phyloP scores from a whole-genome alignment of 208 protist species.

The Leishmania guyanensis region DNA sequence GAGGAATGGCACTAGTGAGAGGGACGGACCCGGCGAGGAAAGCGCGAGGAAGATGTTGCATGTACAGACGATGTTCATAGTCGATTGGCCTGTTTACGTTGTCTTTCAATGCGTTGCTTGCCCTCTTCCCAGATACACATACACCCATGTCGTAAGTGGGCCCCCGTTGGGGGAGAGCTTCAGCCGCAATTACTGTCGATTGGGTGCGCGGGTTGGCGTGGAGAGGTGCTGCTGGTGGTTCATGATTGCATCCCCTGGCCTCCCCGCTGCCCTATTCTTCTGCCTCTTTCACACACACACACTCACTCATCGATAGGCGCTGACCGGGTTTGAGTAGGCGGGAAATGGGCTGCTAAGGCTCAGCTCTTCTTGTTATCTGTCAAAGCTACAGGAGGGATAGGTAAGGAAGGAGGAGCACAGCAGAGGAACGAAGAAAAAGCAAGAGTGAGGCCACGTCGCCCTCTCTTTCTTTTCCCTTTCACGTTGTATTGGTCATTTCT shows the following conservation, averaged over 20 bases:
- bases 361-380: neutral
- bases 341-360: neutral
- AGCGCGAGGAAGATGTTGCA: neutral
- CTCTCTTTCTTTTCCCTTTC: neutral
- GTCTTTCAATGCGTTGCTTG: neutral
- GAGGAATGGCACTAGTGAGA: neutral
- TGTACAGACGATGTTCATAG: constrained; percentile 12
- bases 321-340: neutral
- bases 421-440: neutral
- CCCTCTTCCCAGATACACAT: neutral
- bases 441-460: neutral
- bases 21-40: neutral
- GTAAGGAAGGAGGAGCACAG: too few relatives aligned
- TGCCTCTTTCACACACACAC: neutral
- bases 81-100: neutral
- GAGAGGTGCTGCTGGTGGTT: neutral
- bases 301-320: neutral
- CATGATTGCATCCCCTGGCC: neutral
- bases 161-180: neutral
- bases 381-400: neutral
- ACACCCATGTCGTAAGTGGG: neutral
- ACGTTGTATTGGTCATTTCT: neutral
- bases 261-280: neutral
- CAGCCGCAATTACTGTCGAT: neutral
- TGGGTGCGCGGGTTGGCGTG: neutral